phyloP scores from a whole-genome alignment of 345 rosid genomes.

The Gossypium stocksii region DNA sequence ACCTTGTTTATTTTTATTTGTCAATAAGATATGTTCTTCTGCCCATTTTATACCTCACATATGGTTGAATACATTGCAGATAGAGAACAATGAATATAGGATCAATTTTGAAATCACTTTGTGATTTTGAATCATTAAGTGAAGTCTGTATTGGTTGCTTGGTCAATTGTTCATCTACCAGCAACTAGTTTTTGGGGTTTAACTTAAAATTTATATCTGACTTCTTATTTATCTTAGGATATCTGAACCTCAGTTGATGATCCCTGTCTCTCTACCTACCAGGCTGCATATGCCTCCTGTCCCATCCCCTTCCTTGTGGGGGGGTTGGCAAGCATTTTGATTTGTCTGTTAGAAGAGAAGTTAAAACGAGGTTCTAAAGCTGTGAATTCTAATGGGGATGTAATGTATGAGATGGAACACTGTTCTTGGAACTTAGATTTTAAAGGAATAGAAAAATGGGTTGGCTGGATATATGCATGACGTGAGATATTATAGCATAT shows the following conservation, averaged over 20 bases:
- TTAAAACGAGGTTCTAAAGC: background rate
- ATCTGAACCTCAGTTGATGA: background rate
- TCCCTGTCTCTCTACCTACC: background rate
- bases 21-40: background rate
- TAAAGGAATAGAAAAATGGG: background rate
- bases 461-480: background rate
- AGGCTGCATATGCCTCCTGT: background rate
- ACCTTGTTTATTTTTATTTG: background rate
- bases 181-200: background rate
- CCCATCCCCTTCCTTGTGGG: background rate
- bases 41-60: background rate
- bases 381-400: background rate
- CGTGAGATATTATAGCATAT: background rate
- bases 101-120: background rate
- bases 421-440: background rate
- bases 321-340: background rate
- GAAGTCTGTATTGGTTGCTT: background rate
- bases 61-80: background rate
- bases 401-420: background rate
- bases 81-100: background rate
- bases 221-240: background rate
- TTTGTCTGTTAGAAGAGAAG: background rate
- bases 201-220: background rate
- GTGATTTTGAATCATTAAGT: background rate
- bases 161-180: background rate